Percentiles rank a stretch among this genome's conserved stretches.
Conservation (phyloP, 768 basidiomycete genomes). For the Cytidiella melzeri region DNA sequence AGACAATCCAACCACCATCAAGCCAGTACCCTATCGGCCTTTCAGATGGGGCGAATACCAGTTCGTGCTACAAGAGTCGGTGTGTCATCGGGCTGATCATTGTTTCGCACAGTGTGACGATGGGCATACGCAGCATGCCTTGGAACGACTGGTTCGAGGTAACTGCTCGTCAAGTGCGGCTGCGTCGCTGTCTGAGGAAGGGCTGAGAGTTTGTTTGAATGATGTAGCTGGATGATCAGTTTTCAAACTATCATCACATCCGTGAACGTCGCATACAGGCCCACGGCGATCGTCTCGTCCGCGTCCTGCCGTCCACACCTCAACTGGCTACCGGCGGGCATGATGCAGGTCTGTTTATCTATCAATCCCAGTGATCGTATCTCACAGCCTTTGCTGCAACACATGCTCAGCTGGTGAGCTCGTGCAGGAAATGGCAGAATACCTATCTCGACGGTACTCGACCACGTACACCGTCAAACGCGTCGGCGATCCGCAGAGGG, state of each 20-base stretch:
- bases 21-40: constrained; percentile 60
- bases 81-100: constrained; percentile 1
- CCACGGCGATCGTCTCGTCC: constrained; percentile 42
- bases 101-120: constrained; percentile 46
- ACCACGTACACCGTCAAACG: constrained; percentile 46
- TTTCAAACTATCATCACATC: constrained; percentile 48
- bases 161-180: constrained; percentile 4
- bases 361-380: too few species aligned
- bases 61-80: constrained; percentile 41
- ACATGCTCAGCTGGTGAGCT: constrained; percentile 56
- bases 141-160: constrained; percentile 76
- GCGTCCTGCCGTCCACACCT: constrained; percentile 43
- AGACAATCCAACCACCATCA: constrained; percentile 36
- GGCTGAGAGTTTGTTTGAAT: neutral
- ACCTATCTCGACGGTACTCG: constrained; percentile 58
- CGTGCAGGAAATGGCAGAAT: constrained; percentile 63
- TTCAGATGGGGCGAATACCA: constrained; percentile 59
- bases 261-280: constrained; percentile 48
- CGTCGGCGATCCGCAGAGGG: constrained; percentile 19
- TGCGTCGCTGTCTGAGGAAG: neutral
- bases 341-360: constrained; percentile 23
- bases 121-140: constrained; percentile 61
- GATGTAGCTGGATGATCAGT: constrained; percentile 52
- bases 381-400: too few species aligned
- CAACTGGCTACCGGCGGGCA: constrained; percentile 26